Percentiles rank a stretch among this genome's conserved stretches.
These are phyloP conservation scores for Cercospora canescens DNA, from an alignment of 2,329 filamentous ascomycete genomes.

Conservation along the genomic window DNA sequence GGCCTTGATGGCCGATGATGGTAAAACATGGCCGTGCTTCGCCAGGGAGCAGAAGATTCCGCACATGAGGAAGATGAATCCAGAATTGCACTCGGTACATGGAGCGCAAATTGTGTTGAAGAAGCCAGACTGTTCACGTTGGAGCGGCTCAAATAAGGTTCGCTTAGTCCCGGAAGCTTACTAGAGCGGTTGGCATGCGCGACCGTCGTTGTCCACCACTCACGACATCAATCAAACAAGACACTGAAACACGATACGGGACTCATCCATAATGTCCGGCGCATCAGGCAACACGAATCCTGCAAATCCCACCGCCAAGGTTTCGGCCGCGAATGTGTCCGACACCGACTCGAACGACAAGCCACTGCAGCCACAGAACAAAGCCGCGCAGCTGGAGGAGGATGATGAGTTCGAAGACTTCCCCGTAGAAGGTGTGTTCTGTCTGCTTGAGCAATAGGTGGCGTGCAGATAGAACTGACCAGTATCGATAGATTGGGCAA, in stretches of 20 bases:
- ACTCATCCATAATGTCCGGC: slow-evolving; percentile 6
- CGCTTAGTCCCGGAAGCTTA: background rate
- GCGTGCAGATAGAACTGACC: background rate
- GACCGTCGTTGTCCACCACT: background rate
- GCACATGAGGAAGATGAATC: slow-evolving; percentile 31
- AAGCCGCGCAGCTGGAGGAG: slow-evolving; percentile 74
- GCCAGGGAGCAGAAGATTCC: slow-evolving; percentile 38
- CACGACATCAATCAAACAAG: background rate
- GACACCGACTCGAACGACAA: slow-evolving; percentile 40
- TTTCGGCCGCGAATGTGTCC: slow-evolving; percentile 45
- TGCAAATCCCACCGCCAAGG: slow-evolving; percentile 34
- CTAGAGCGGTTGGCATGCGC: background rate
- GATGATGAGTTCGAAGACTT: slow-evolving; percentile 99
- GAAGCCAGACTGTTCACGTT: background rate
- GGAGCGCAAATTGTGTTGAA: background rate
- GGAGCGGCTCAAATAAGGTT: background rate
- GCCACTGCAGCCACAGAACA: slow-evolving; percentile 60
- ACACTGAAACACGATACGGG: background rate
- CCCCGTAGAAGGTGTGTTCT: slow-evolving; percentile 77
- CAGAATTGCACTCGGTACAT: background rate
- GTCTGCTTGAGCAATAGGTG: background rate
- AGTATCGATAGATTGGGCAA: slow-evolving; percentile 74
- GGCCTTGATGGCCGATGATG: slow-evolving; percentile 21
- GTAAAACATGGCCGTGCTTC: slow-evolving; percentile 23
- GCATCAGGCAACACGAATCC: background rate